phyloP scores from a whole-genome alignment of 805 yeast genomes.

The Ogataea paraovalis region DNA sequence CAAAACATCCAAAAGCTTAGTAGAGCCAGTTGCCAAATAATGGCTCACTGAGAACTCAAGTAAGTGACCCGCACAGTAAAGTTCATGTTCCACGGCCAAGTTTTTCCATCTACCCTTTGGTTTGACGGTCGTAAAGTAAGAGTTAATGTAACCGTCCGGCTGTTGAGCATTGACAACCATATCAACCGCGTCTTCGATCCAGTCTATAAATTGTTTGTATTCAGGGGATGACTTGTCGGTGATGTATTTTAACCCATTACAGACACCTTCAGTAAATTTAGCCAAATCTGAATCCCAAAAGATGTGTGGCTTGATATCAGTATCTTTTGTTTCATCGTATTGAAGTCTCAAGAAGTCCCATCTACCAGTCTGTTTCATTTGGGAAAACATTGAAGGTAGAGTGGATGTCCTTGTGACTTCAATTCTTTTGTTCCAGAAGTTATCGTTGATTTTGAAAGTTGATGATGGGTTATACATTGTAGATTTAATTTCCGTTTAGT shows the following conservation, averaged over 20 bases:
- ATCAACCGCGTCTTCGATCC: slow-evolving; percentile 18
- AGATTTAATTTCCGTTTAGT: no score
- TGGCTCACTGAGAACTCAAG: slow-evolving; percentile 25
- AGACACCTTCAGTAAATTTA: slow-evolving; percentile 21
- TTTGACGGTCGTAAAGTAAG: slow-evolving; percentile 19
- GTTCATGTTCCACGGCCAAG: slow-evolving; percentile 10
- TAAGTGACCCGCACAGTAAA: slow-evolving; percentile 13
- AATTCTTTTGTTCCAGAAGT: slow-evolving; percentile 18
- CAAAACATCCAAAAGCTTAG: slow-evolving; percentile 14
- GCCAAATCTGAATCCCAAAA: slow-evolving; percentile 30
- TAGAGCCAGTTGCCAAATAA: slow-evolving; percentile 16
- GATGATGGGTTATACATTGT: not conserved
- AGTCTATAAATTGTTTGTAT: slow-evolving; percentile 8
- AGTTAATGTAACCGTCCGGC: slow-evolving; percentile 25
- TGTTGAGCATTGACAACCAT: slow-evolving; percentile 22
- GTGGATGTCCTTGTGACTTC: slow-evolving; percentile 15
- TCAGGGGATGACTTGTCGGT: not conserved
- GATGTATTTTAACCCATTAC: slow-evolving; percentile 18
- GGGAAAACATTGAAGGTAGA: slow-evolving; percentile 19
- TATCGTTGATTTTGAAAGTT: slow-evolving; percentile 1
- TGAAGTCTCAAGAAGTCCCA: slow-evolving; percentile 19
- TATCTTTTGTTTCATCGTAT: slow-evolving; percentile 1
- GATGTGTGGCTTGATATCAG: slow-evolving; percentile 15
- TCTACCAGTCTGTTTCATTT: slow-evolving; percentile 20
- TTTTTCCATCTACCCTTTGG: slow-evolving; percentile 16